Evolutionary conservation across 441 rosid genomes (phyloP).

Genomic region (Erysimum pusillum): DNA sequence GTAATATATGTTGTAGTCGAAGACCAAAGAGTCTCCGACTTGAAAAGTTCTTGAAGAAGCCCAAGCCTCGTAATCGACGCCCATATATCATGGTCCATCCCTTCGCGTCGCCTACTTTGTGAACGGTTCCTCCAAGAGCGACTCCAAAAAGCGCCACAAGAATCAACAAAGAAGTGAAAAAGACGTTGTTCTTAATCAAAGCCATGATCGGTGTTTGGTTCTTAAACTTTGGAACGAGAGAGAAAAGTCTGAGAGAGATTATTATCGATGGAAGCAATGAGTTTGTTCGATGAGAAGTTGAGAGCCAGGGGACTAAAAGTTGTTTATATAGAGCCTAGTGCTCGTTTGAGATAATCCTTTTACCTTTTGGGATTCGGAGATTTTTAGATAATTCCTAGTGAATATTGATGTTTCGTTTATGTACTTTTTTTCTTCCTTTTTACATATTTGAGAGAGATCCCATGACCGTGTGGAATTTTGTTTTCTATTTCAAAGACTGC

Average conservation of each 20-base stretch:
- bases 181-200: slow-evolving; percentile 10
- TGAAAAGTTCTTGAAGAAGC: slow-evolving; percentile 22
- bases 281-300: slow-evolving; percentile 11
- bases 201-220: slow-evolving; percentile 33
- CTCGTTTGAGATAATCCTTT: neutral
- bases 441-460: neutral
- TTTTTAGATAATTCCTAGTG: neutral
- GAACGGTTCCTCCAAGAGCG: neutral
- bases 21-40: slow-evolving; percentile 33
- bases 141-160: slow-evolving; percentile 10
- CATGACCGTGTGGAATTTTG: no score
- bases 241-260: neutral
- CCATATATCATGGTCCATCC: slow-evolving; percentile 32
- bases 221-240: neutral
- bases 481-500: no score
- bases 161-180: slow-evolving; percentile 3
- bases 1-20: slow-evolving; percentile 15
- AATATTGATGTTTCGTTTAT: neutral
- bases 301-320: neutral
- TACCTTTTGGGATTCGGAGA: neutral
- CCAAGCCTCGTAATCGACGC: slow-evolving; percentile 11
- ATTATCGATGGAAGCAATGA: slow-evolving; percentile 9
- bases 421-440: neutral
- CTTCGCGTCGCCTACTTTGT: slow-evolving; percentile 23
- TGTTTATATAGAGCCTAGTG: slow-evolving; percentile 19